Evolutionary conservation across 805 yeast genomes (phyloP).

Genomic region (Schwanniomyces sp.): DNA sequence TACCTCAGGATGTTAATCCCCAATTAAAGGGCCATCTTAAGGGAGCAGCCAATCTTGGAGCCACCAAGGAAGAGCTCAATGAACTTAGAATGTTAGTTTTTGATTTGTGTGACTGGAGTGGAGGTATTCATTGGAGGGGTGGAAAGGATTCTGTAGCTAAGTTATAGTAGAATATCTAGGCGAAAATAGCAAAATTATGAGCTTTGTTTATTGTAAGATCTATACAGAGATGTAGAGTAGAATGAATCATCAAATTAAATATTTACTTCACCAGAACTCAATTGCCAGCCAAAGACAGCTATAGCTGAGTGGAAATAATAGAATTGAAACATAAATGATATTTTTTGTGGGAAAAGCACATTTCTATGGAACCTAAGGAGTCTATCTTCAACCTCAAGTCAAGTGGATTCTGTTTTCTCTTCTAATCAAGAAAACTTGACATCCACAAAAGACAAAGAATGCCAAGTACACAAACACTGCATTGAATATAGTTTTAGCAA

Average conservation of each 20-base stretch:
- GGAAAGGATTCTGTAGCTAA: constrained; percentile 61
- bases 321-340: not conserved
- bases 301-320: not conserved
- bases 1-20: constrained; percentile 93
- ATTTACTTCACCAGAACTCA: not conserved
- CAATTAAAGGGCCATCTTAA: constrained; percentile 87
- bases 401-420: constrained; percentile 65
- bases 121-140: constrained; percentile 43
- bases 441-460: constrained; percentile 88
- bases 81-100: constrained; percentile 63
- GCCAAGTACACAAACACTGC: constrained; percentile 82
- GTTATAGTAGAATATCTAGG: constrained; percentile 27
- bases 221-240: not conserved
- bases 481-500: constrained; percentile 85
- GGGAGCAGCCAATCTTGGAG: constrained; percentile 84
- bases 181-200: not conserved
- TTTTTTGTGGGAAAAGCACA: not conserved
- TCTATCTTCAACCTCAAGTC: constrained; percentile 1
- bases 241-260: constrained; percentile 2
- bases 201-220: constrained; percentile 1
- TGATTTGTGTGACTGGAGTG: constrained; percentile 72
- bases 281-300: not conserved
- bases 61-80: constrained; percentile 59
- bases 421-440: constrained; percentile 66
- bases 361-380: not conserved